A percentile compares a stretch with the other conserved stretches of the same genome.
phyloP scores from a whole-genome alignment of 2,329 filamentous ascomycete genomes.

The Torrubiella hemipterigena region DNA sequence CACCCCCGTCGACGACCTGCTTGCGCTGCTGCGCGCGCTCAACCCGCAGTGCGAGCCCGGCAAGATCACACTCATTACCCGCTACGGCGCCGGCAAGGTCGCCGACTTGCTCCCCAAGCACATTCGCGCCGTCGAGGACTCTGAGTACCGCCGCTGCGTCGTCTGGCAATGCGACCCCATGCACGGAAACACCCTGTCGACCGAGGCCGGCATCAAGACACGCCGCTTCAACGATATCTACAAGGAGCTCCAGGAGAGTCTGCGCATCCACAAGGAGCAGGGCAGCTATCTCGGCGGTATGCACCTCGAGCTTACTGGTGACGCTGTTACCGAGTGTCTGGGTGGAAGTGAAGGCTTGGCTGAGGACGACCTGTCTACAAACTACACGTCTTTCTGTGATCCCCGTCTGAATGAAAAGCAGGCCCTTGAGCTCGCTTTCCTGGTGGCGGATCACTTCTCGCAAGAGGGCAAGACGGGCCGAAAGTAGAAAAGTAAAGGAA shows the following conservation, averaged over 20 bases:
- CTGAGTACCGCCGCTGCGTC: constrained; percentile 53
- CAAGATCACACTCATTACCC: constrained; percentile 92
- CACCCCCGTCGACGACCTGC: constrained; percentile 65
- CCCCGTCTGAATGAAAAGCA: constrained; percentile 95
- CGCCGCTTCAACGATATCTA: constrained; percentile 85
- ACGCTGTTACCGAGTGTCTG: constrained; percentile 91
- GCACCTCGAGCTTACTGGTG: constrained; percentile 89
- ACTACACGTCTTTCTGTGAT: constrained; percentile 95
- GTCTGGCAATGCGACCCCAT: constrained; percentile 99
- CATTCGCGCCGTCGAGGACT: constrained; percentile 77
- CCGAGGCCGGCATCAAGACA: constrained; percentile 75
- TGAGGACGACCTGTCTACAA: constrained; percentile 77
- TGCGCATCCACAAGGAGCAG: constrained; percentile 72
- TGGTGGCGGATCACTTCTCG: constrained; percentile 73
- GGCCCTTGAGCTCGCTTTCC: constrained; percentile 84
- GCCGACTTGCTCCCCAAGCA: constrained; percentile 65
- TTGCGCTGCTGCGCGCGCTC: constrained; percentile 68
- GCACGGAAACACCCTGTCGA: constrained; percentile 72
- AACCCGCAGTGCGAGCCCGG: constrained; percentile 75
- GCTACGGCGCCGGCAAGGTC: constrained; percentile 77
- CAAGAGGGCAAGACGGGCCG: constrained; percentile 16
- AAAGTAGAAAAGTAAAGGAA: not conserved
- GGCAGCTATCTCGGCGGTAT: constrained; percentile 85
- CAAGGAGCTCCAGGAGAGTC: constrained; percentile 69
- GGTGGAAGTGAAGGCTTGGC: constrained; percentile 78